phyloP scores from a whole-genome alignment of 1,139 yeast species.

The Cylindricascospora bacillispora region DNA sequence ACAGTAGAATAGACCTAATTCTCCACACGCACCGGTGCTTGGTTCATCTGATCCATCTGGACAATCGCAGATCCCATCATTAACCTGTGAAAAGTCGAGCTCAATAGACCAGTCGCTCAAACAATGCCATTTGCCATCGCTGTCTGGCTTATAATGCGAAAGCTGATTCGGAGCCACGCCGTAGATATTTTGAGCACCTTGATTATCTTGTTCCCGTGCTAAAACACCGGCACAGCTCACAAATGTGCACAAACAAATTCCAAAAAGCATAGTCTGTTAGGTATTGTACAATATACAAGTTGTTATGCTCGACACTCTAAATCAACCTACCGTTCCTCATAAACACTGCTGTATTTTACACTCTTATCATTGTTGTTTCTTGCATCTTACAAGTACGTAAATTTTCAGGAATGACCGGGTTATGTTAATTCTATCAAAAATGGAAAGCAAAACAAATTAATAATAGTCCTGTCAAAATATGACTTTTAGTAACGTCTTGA shows the following conservation, averaged over 20 bases:
- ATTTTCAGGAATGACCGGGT: too few species aligned
- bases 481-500: too few species aligned
- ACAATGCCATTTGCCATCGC: conserved; percentile 50
- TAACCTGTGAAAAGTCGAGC: conserved; percentile 49
- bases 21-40: conserved; percentile 76
- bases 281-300: too few species aligned
- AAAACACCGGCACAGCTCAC: background rate
- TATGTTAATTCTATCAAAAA: too few species aligned
- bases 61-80: conserved; percentile 89
- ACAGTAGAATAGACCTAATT: conserved; percentile 47
- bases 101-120: conserved; percentile 49
- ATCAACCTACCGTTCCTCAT: too few species aligned
- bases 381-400: too few species aligned
- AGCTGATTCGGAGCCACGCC: conserved; percentile 13
- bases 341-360: too few species aligned
- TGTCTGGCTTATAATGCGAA: conserved; percentile 7
- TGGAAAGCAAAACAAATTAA: too few species aligned
- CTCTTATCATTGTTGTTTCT: too few species aligned
- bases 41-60: conserved; percentile 98
- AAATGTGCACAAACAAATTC: background rate
- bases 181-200: conserved; percentile 4
- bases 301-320: too few species aligned
- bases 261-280: too few species aligned
- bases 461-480: too few species aligned
- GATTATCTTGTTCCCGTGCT: background rate